Evolutionary conservation across 495 filamentous ascomycete species (phyloP), one percentile per base, ranked within the genome.

Genomic region (Chaetomium cochliodes): DNA sequence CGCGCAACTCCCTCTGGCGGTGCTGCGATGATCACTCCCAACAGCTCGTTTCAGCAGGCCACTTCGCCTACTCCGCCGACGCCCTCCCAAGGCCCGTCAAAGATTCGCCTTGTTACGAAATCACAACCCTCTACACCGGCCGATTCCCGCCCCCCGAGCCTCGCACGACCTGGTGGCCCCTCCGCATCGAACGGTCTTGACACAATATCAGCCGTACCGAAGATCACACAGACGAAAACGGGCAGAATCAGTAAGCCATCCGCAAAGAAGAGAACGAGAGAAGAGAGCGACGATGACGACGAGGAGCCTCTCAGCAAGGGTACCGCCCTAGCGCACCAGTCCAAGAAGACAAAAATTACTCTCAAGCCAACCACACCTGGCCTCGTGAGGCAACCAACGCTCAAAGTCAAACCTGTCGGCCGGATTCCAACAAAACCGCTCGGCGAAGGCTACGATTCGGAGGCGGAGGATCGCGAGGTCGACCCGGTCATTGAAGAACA

Each of bases 381-480:
- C 26, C 41, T 60, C 11, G 7, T 57, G 79, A 49, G 83, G 70
- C 60, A 69, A 78, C 64, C 72, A 13, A 66, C 65, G 11, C 30
- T 73, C 3, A 74, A 72, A 30, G 77, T 85, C 46, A 86, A 80
- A 66, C 47, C 50, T 20, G 50, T 63, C 6, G 73, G 84, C 47
- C 85, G 81, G 69, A 84, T 85, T 0, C 87, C 87, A 50, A 80
- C 85, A 0, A 86, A 90, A 56, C 85, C 86, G 18, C 79, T 77
- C 3, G 94, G 93, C 18, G 91, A 94, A 23, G 96, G 92, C 9
- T 98, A 98, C 75, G 94, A 98, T 73, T 96, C 92, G n/a, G 94
- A 98, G 75, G 91, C 92, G 2, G 92, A 91, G 22, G 94, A 98
- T 70, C 86, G 87, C 8, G 94, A 98, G 74, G 70, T 80, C 3